Evolutionary conservation across 345 rosid species (phyloP).

Genomic region (Cardamine occulta): DNA sequence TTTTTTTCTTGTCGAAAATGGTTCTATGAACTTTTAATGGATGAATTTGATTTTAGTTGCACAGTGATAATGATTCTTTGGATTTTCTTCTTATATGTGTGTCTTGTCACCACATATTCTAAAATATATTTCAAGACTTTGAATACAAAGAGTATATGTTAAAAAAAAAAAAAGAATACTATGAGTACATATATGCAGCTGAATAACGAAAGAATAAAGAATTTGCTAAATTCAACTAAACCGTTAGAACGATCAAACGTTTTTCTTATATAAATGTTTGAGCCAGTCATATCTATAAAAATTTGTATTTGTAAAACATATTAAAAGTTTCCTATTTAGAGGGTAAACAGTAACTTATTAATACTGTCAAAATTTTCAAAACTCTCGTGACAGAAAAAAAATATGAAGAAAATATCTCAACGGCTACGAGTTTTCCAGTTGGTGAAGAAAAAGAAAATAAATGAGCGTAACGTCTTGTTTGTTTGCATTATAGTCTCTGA

Average conservation of each 20-base stretch:
- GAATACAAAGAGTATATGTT: background rate
- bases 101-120: background rate
- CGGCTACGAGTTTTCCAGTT: conserved; percentile 20
- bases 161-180: too few relatives aligned
- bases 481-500: conserved; percentile 4
- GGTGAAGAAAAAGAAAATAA: background rate
- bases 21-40: background rate
- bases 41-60: background rate
- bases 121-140: background rate
- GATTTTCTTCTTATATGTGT: background rate
- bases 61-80: conserved; percentile 16
- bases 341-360: too few relatives aligned
- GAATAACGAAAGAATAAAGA: background rate
- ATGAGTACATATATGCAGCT: too few relatives aligned
- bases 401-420: background rate
- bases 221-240: background rate
- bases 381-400: too few relatives aligned
- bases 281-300: too few relatives aligned
- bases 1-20: conserved; percentile 3
- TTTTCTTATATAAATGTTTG: background rate
- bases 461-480: conserved; percentile 10
- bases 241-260: background rate
- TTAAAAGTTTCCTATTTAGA: too few relatives aligned
- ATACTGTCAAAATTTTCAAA: too few relatives aligned
- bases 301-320: too few relatives aligned